A percentile compares a stretch with the other conserved stretches of the same genome.
Evolutionary conservation across 75 land plant species (phyloP).

Genomic region (Larix kaempferi): DNA sequence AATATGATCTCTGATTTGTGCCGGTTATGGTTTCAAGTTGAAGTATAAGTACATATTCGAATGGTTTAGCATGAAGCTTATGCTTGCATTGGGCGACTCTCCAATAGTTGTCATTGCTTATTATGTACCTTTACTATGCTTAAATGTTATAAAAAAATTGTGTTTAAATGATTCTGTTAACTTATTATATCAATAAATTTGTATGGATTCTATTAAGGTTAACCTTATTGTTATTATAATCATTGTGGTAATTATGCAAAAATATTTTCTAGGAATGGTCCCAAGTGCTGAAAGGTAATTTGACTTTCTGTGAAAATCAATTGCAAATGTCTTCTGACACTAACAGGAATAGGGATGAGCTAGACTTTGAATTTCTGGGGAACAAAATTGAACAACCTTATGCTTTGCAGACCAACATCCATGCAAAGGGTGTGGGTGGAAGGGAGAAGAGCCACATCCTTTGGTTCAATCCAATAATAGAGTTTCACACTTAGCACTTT

Average conservation of each 20-base stretch:
- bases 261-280: not conserved
- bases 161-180: not conserved
- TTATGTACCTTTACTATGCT: slow-evolving; percentile 37
- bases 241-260: not conserved
- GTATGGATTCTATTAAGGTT: not conserved
- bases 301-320: not conserved
- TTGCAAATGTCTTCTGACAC: not conserved
- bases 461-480: slow-evolving; percentile 86
- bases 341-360: slow-evolving; percentile 15
- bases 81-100: slow-evolving; percentile 76
- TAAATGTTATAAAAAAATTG: not conserved
- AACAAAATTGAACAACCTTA: slow-evolving; percentile 23
- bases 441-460: slow-evolving; percentile 79
- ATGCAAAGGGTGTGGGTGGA: slow-evolving; percentile 37
- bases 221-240: not conserved
- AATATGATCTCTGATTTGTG: not conserved
- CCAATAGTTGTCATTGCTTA: slow-evolving; percentile 80
- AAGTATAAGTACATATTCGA: slow-evolving; percentile 66
- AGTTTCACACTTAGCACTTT: slow-evolving; percentile 53
- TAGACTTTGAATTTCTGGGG: slow-evolving; percentile 39
- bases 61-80: slow-evolving; percentile 88
- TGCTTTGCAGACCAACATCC: slow-evolving; percentile 27
- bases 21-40: slow-evolving; percentile 74
- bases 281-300: not conserved
- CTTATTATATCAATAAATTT: not conserved